Conservation (phyloP, 1,139 yeast genomes). For the Candida glucosophila region DNA sequence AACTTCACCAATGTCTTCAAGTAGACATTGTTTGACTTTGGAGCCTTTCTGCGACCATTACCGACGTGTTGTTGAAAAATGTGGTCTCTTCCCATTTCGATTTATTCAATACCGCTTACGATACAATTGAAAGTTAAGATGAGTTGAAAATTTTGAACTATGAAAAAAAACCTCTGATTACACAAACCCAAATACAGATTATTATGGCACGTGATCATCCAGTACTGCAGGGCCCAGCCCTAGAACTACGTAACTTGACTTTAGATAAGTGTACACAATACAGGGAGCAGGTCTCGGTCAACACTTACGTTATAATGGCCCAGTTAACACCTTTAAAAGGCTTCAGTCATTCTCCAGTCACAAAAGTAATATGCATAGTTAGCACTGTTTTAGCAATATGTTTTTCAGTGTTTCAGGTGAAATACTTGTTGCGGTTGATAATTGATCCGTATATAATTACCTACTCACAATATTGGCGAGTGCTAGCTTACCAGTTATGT, state of each 20-base stretch:
- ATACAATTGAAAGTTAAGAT: too few species aligned
- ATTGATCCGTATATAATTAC: constrained; percentile 52
- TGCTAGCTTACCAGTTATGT: constrained; percentile 45
- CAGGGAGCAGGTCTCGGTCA: too few species aligned
- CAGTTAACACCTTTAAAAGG: constrained; percentile 43
- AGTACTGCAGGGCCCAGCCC: too few species aligned
- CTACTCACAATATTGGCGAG: constrained; percentile 65
- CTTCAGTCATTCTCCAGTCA: constrained; percentile 51
- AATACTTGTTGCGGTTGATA: constrained; percentile 44
- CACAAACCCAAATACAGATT: too few species aligned
- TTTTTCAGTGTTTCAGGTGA: constrained; percentile 48
- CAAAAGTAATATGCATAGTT: constrained; percentile 34
- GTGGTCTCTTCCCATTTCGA: constrained; percentile 96
- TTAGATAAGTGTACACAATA: too few species aligned
- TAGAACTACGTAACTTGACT: too few species aligned
- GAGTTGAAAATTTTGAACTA: too few species aligned
- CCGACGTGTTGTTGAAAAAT: constrained; percentile 92
- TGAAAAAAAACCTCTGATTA: too few species aligned
- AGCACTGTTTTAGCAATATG: constrained; percentile 40
- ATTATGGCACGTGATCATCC: too few species aligned
- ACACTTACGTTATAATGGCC: too few species aligned
- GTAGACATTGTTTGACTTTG: constrained; percentile 99
- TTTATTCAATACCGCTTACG: constrained; percentile 5
- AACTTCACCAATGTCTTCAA: constrained; percentile 94
- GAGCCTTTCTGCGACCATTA: constrained; percentile 96